phyloP scores from a whole-genome alignment of 2,329 filamentous ascomycete genomes.

The Endocalyx cinctus region DNA sequence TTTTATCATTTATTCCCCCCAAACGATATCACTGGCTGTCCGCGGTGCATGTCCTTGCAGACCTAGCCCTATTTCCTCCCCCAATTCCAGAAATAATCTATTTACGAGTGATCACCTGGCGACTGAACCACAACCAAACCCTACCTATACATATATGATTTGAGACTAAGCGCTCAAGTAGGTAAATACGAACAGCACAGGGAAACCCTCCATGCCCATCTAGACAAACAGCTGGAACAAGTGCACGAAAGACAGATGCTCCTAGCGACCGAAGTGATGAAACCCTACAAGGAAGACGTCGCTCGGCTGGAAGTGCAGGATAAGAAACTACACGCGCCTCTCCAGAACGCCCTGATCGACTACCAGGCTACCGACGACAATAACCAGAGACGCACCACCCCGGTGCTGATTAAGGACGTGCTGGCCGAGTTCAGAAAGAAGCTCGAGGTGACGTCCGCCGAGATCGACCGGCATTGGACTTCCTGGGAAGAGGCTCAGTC shows the following conservation, averaged over 20 bases:
- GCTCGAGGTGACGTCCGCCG: conserved; percentile 7
- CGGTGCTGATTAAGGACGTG: conserved; percentile 9
- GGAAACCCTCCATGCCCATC: no score
- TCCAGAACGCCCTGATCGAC: conserved; percentile 16
- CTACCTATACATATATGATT: no score
- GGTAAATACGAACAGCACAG: no score
- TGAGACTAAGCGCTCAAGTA: no score
- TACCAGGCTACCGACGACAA: conserved; percentile 12
- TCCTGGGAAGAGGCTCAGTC: conserved; percentile 18
- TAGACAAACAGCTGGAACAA: conserved; percentile 14
- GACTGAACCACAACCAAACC: no score
- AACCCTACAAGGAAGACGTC: conserved; percentile 10
- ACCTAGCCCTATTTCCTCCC: no score
- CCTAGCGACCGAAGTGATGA: conserved; percentile 12
- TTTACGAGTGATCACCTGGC: no score
- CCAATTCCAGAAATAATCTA: no score
- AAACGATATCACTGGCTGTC: no score
- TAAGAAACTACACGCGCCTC: conserved; percentile 11
- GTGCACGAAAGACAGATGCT: conserved; percentile 10
- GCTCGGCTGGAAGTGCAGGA: conserved; percentile 9
- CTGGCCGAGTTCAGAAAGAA: conserved; percentile 11
- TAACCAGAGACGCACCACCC: conserved; percentile 9
- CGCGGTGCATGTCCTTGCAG: no score
- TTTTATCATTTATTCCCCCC: neutral
- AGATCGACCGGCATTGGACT: conserved; percentile 19